A percentile compares a stretch with the other conserved stretches of the same genome.
phyloP scores from a whole-genome alignment of 2,329 filamentous ascomycete genomes.

The Hymenoscyphus scutula region DNA sequence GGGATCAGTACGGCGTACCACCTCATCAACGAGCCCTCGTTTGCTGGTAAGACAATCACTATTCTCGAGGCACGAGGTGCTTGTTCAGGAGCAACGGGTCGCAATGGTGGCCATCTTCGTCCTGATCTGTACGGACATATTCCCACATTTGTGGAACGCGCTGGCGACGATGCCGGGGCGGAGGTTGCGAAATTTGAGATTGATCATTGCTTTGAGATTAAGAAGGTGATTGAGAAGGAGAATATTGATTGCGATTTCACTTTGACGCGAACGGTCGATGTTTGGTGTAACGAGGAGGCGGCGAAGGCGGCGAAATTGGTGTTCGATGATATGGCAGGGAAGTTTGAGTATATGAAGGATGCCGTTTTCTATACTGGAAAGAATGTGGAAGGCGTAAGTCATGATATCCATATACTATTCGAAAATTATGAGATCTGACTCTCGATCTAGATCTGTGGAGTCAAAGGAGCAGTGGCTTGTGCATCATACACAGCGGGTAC shows the following conservation, averaged over 20 bases:
- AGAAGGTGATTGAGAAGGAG: constrained; percentile 40
- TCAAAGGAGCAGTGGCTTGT: constrained; percentile 25
- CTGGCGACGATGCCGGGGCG: constrained; percentile 38
- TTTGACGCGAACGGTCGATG: constrained; percentile 41
- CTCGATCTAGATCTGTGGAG: constrained; percentile 21
- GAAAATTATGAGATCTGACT: background rate
- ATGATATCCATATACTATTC: background rate
- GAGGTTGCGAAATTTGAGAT: constrained; percentile 42
- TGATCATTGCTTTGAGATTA: constrained; percentile 39
- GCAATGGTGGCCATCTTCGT: constrained; percentile 46
- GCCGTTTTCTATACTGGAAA: constrained; percentile 6
- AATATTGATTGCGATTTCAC: constrained; percentile 44
- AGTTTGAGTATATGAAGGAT: constrained; percentile 8
- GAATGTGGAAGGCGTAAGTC: constrained; percentile 11
- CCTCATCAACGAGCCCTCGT: constrained; percentile 12
- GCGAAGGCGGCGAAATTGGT: constrained; percentile 22
- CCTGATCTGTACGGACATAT: constrained; percentile 43
- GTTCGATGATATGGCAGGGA: constrained; percentile 16
- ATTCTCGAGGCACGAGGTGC: constrained; percentile 73
- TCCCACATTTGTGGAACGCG: constrained; percentile 33
- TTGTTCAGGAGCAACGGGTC: constrained; percentile 75
- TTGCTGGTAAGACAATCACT: constrained; percentile 1
- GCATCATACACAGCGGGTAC: constrained; percentile 24
- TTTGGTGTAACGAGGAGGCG: constrained; percentile 35
- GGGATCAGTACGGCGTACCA: constrained; percentile 24